Conservation (phyloP, 805 yeast species). For the Yamadazyma nakazawae region DNA sequence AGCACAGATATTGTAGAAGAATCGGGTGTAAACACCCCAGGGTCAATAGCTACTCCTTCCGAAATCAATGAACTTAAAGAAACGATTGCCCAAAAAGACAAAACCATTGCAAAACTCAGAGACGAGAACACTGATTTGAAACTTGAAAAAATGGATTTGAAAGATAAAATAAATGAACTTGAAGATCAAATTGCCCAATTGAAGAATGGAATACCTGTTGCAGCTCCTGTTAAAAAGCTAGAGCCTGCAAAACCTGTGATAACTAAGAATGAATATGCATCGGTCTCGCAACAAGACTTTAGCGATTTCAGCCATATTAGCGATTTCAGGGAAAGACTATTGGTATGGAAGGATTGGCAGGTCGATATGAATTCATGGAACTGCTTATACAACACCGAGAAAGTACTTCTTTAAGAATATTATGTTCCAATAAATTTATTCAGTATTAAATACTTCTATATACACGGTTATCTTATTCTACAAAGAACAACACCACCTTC, state of each 20-base stretch:
- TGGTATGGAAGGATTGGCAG: slow-evolving; percentile 81
- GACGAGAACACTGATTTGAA: slow-evolving; percentile 43
- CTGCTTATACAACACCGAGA: slow-evolving; percentile 51
- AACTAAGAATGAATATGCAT: slow-evolving; percentile 30
- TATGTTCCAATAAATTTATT: not conserved
- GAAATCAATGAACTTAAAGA: slow-evolving; percentile 18
- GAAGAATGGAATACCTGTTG: slow-evolving; percentile 6
- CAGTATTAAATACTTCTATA: slow-evolving; percentile 7
- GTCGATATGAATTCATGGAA: slow-evolving; percentile 86
- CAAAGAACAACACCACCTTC: slow-evolving; percentile 78
- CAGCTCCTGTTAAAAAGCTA: slow-evolving; percentile 9
- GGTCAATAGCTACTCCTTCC: not conserved
- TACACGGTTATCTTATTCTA: slow-evolving; percentile 51
- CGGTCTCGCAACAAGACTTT: slow-evolving; percentile 19
- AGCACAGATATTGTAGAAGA: not conserved
- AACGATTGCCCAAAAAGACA: slow-evolving; percentile 29
- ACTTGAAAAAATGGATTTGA: slow-evolving; percentile 35
- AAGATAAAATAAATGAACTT: slow-evolving; percentile 31
- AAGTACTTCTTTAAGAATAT: slow-evolving; percentile 23
- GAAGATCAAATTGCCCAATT: slow-evolving; percentile 19
- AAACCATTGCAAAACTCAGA: slow-evolving; percentile 34
- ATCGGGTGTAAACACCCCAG: slow-evolving; percentile 1
- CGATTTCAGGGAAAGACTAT: slow-evolving; percentile 55
- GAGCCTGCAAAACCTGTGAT: slow-evolving; percentile 29
- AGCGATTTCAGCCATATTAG: slow-evolving; percentile 31